Evolutionary conservation across 306 rosid species (phyloP).

Genomic region (Vigna reflexopilosa): DNA sequence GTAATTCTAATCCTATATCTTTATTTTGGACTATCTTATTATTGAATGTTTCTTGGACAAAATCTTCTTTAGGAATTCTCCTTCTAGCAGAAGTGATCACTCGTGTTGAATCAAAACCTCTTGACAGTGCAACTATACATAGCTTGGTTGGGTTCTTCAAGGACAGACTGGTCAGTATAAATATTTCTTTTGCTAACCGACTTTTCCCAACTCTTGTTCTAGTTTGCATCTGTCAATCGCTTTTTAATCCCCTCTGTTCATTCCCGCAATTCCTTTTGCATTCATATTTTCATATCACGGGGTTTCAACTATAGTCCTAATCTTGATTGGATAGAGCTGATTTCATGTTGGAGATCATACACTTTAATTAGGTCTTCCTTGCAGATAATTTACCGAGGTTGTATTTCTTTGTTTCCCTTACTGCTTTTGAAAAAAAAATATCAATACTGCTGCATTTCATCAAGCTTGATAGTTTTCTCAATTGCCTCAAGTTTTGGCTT

Average conservation of each 20-base stretch:
- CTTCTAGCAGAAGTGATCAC: slow-evolving; percentile 86
- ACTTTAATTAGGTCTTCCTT: slow-evolving; percentile 24
- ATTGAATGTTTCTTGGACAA: slow-evolving; percentile 39
- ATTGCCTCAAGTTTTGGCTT: slow-evolving; percentile 18
- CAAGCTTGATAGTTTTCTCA: slow-evolving; percentile 21
- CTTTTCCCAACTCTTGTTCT: neutral
- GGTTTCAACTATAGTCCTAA: slow-evolving; percentile 6
- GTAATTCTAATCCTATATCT: neutral
- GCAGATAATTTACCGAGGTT: neutral
- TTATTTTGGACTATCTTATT: slow-evolving; percentile 33
- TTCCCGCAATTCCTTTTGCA: slow-evolving; percentile 23
- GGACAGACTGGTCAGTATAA: slow-evolving; percentile 84
- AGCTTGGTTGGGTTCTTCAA: slow-evolving; percentile 84
- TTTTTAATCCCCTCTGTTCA: slow-evolving; percentile 24
- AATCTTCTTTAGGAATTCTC: slow-evolving; percentile 67
- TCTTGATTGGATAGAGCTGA: slow-evolving; percentile 29
- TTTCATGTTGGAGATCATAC: slow-evolving; percentile 29
- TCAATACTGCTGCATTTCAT: slow-evolving; percentile 8
- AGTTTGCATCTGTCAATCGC: slow-evolving; percentile 16
- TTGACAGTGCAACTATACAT: slow-evolving; percentile 64
- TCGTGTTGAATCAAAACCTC: slow-evolving; percentile 66
- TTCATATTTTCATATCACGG: slow-evolving; percentile 13
- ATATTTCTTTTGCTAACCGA: slow-evolving; percentile 33
- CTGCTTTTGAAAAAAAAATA: neutral
- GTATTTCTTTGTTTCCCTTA: slow-evolving; percentile 4